Conservation (phyloP, 2,329 filamentous ascomycete species). For the Xylariomycetidae sp. region DNA sequence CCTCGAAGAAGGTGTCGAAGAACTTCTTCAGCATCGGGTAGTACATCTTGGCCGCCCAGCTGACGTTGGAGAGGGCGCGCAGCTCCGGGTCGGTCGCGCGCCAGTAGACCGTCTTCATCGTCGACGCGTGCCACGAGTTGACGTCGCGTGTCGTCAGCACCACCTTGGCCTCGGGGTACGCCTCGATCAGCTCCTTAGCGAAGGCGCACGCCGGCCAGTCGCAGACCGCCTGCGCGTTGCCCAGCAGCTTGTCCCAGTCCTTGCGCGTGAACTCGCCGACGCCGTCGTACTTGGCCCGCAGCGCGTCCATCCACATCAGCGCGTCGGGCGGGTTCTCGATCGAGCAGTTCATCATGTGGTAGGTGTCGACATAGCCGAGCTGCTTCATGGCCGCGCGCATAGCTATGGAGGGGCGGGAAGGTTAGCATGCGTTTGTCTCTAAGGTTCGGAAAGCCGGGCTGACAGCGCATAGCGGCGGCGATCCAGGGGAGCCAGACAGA, state of each 20-base stretch:
- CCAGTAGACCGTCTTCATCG: conserved; percentile 64
- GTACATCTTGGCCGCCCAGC: conserved; percentile 63
- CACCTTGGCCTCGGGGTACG: conserved; percentile 67
- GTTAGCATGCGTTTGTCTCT: conserved; percentile 3
- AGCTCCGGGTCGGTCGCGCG: conserved; percentile 58
- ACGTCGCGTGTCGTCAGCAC: conserved; percentile 62
- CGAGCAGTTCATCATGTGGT: conserved; percentile 68
- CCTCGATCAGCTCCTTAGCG: conserved; percentile 62
- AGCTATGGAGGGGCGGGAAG: conserved; percentile 31
- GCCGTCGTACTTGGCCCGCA: conserved; percentile 52
- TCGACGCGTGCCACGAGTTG: conserved; percentile 55
- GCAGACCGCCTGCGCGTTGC: conserved; percentile 60
- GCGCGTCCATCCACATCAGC: conserved; percentile 64
- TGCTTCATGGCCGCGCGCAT: conserved; percentile 60
- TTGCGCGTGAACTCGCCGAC: conserved; percentile 57
- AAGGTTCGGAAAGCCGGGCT: no score
- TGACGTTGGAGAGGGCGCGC: conserved; percentile 48
- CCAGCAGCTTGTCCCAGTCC: conserved; percentile 64
- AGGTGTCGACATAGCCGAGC: conserved; percentile 62
- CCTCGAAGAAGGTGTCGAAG: conserved; percentile 62
- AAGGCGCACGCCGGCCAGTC: conserved; percentile 65
- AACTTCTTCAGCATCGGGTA: conserved; percentile 65
- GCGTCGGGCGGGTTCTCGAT: conserved; percentile 64
- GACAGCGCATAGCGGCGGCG: no score
- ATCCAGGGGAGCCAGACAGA: no score